These are phyloP conservation scores for Hanseniaspora vineae DNA, from an alignment of 805 yeast genomes.

Conservation along the genomic window DNA sequence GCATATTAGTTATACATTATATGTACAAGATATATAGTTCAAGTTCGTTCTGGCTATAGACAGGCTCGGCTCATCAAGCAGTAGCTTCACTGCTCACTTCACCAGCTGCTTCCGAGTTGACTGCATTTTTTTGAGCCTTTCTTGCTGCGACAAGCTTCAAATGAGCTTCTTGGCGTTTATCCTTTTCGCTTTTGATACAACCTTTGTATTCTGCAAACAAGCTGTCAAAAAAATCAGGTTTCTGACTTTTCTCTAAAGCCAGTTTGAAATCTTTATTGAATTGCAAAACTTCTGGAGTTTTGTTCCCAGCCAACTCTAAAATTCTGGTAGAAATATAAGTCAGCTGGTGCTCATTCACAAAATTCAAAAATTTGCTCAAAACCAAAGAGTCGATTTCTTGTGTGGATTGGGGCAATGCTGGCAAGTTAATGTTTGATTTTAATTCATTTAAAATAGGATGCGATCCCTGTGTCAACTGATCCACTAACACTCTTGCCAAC, in stretches of 20 bases:
- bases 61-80: no score
- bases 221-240: neutral
- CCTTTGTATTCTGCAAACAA: neutral
- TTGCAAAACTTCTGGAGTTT: conserved; percentile 11
- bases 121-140: neutral
- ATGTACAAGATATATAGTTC: no score
- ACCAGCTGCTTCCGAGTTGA: no score
- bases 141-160: neutral
- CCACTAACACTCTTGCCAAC: conserved; percentile 12
- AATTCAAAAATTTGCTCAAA: conserved; percentile 8
- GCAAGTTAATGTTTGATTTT: neutral
- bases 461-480: conserved; percentile 3
- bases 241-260: conserved; percentile 2
- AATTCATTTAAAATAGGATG: neutral
- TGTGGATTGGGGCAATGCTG: neutral
- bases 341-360: conserved; percentile 9
- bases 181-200: neutral
- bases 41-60: no score
- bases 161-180: conserved; percentile 10
- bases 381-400: neutral
- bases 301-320: conserved; percentile 6
- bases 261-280: conserved; percentile 6
- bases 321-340: conserved; percentile 11
- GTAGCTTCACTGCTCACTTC: no score
- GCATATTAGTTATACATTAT: no score